These are phyloP conservation scores for Ascochyta pisi DNA, from an alignment of 2,329 filamentous ascomycete species.

Conservation along the genomic window DNA sequence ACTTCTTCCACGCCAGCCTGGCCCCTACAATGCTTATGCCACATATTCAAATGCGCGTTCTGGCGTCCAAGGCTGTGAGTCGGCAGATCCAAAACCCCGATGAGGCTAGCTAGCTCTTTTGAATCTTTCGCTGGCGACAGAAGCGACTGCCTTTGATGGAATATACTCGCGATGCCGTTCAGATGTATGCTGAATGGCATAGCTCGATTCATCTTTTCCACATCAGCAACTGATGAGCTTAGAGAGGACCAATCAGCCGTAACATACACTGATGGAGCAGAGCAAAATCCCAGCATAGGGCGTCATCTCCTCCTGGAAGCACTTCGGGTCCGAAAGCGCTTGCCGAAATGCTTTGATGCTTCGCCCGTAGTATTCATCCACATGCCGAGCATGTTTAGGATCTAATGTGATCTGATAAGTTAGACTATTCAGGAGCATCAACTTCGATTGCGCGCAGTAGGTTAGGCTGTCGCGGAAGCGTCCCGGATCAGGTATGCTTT, in stretches of 20 bases:
- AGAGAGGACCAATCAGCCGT: neutral
- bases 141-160: slow-evolving; percentile 1
- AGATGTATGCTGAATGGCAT: slow-evolving; percentile 18
- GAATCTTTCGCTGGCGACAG: neutral
- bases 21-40: slow-evolving; percentile 10
- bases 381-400: slow-evolving; percentile 7
- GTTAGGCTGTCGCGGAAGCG: slow-evolving; percentile 8
- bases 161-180: slow-evolving; percentile 14
- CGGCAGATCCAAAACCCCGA: slow-evolving; percentile 12
- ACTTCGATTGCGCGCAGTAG: slow-evolving; percentile 8
- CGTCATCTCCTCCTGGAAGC: slow-evolving; percentile 11
- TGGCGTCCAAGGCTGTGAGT: slow-evolving; percentile 11
- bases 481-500: slow-evolving; percentile 5
- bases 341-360: slow-evolving; percentile 12
- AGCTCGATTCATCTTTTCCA: slow-evolving; percentile 12
- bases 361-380: slow-evolving; percentile 13
- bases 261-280: slow-evolving; percentile 11
- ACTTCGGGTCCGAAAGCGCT: slow-evolving; percentile 1
- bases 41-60: slow-evolving; percentile 9
- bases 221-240: neutral
- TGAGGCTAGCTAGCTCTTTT: slow-evolving; percentile 8
- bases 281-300: slow-evolving; percentile 10
- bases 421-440: slow-evolving; percentile 15
- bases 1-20: slow-evolving; percentile 11
- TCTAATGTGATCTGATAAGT: slow-evolving; percentile 15